phyloP scores from a whole-genome alignment of 1,284 basidiomycete genomes.

The Cryptococcus sp. region DNA sequence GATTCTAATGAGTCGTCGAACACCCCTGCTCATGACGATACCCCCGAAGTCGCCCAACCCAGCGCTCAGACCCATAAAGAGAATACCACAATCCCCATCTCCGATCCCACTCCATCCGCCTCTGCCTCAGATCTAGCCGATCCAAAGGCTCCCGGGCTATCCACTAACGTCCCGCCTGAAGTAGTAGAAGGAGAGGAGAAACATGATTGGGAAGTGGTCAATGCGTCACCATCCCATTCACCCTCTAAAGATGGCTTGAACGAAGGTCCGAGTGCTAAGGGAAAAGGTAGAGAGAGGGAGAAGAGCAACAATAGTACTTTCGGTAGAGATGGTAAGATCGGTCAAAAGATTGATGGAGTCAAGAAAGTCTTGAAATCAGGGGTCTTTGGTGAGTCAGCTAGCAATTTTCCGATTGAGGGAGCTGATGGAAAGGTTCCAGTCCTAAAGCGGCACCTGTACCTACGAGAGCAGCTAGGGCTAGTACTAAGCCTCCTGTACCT shows the following conservation, averaged over 20 bases:
- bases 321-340: slow-evolving; percentile 2
- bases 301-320: background rate
- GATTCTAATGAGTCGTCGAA: too few relatives aligned
- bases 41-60: too few relatives aligned
- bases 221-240: background rate
- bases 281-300: background rate
- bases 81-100: too few relatives aligned
- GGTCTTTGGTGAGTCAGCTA: slow-evolving; percentile 34
- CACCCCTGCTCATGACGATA: too few relatives aligned
- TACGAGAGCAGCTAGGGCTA: background rate
- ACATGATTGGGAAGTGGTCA: background rate
- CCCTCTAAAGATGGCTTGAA: background rate
- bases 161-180: background rate
- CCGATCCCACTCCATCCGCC: too few relatives aligned
- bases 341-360: slow-evolving; percentile 23
- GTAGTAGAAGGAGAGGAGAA: background rate
- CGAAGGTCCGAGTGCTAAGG: background rate
- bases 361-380: slow-evolving; percentile 42
- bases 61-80: too few relatives aligned
- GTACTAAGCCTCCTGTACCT: background rate
- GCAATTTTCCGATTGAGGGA: background rate
- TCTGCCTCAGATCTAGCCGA: too few relatives aligned
- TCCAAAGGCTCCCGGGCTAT: background rate
- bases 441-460: background rate
- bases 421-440: background rate